phyloP scores from a whole-genome alignment of 2,329 filamentous ascomycete genomes.

The Neofusicoccum kwambonambiense region DNA sequence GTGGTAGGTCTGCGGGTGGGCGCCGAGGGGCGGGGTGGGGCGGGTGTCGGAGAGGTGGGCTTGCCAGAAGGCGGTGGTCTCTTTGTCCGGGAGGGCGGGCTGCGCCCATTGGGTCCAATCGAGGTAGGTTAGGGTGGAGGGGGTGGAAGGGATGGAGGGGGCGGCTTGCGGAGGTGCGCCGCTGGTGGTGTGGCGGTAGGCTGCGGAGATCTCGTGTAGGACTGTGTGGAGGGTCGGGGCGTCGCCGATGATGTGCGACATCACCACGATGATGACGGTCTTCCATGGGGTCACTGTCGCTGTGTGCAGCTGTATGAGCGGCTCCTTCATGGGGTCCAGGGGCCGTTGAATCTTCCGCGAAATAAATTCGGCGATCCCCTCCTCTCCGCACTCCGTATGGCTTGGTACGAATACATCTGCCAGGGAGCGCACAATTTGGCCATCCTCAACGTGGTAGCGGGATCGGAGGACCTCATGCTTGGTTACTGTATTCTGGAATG shows the following conservation, averaged over 20 bases:
- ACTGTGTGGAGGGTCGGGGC: background rate
- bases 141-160: background rate
- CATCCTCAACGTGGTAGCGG: background rate
- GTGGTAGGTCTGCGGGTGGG: background rate
- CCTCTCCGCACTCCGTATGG: background rate
- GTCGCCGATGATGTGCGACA: conserved; percentile 14
- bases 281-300: background rate
- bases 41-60: too few species aligned
- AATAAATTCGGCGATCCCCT: background rate
- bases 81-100: background rate
- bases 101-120: background rate
- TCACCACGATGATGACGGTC: conserved; percentile 1
- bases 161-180: background rate
- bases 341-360: background rate
- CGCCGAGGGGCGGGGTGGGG: background rate
- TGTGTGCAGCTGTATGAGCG: background rate
- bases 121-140: background rate
- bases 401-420: background rate
- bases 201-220: background rate
- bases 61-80: background rate
- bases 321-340: background rate
- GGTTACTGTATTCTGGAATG: background rate
- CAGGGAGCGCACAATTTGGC: background rate
- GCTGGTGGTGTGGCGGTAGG: background rate
- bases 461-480: conserved; percentile 10